A percentile compares a stretch with the other conserved stretches of the same genome.
Conservation (phyloP, 2,329 filamentous ascomycete genomes). For the Harringtonia lauricola region DNA sequence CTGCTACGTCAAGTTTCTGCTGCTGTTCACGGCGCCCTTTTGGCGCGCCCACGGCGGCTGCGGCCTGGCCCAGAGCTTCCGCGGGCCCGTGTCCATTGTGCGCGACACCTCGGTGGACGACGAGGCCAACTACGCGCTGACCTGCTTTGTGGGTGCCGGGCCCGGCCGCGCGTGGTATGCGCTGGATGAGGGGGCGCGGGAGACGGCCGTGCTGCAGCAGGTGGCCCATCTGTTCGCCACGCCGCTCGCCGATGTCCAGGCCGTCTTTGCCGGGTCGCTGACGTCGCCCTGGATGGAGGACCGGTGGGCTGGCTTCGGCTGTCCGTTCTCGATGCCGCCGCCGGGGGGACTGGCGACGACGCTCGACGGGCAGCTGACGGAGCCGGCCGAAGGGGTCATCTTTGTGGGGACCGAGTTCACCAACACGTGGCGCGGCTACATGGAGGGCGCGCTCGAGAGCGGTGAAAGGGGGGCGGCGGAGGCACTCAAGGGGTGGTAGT, state of each 20-base stretch:
- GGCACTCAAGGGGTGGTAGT: conserved; percentile 14
- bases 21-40: conserved; percentile 27
- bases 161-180: conserved; percentile 21
- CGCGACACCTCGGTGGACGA: conserved; percentile 8
- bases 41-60: conserved; percentile 27
- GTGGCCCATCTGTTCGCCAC: conserved; percentile 1
- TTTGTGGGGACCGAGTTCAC: conserved; percentile 44
- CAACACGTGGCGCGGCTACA: conserved; percentile 42
- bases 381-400: conserved; percentile 20
- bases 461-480: conserved; percentile 36
- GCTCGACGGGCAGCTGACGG: background rate
- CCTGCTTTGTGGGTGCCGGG: conserved; percentile 29
- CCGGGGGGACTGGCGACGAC: background rate
- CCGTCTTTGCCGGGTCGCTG: background rate
- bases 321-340: background rate
- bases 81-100: conserved; percentile 2
- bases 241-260: background rate
- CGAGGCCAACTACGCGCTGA: conserved; percentile 21
- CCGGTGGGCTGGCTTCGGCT: background rate
- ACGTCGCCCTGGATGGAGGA: background rate
- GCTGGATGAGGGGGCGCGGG: conserved; percentile 6
- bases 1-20: conserved; percentile 40
- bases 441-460: conserved; percentile 42
- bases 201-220: background rate
- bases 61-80: conserved; percentile 21